These are phyloP conservation scores for Pseudocercospora fijiensis DNA, from an alignment of 2,329 filamentous ascomycete genomes.

Conservation along the genomic window DNA sequence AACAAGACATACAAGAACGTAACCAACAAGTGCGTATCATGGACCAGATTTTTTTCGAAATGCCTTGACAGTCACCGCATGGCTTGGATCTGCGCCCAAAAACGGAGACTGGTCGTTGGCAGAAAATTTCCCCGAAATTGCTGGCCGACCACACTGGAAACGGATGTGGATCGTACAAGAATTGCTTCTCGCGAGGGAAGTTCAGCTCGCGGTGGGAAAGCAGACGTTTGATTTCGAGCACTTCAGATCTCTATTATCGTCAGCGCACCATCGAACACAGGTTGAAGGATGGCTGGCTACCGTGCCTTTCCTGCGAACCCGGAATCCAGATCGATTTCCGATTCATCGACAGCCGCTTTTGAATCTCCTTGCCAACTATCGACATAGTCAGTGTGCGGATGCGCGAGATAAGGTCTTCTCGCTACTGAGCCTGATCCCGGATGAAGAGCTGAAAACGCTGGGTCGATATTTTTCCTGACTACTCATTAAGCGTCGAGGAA, in stretches of 20 bases:
- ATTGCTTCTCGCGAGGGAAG: constrained; percentile 2
- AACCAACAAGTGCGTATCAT: constrained; percentile 15
- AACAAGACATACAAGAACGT: constrained; percentile 8
- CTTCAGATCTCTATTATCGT: constrained; percentile 1
- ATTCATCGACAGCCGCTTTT: neutral
- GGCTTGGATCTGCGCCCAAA: neutral
- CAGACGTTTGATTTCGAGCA: constrained; percentile 9
- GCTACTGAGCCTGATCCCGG: constrained; percentile 2
- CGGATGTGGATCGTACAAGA: constrained; percentile 14
- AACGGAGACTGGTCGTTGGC: neutral
- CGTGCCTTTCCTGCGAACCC: constrained; percentile 3
- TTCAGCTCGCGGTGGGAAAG: constrained; percentile 3
- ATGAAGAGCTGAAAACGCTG: neutral
- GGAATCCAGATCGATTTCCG: constrained; percentile 8
- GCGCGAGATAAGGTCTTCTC: constrained; percentile 9
- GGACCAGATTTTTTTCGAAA: constrained; percentile 13
- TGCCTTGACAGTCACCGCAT: constrained; percentile 4
- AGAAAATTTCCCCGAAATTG: neutral
- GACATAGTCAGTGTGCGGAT: neutral
- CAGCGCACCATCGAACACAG: neutral
- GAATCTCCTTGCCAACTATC: neutral
- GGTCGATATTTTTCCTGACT: neutral
- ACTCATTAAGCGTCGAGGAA: neutral
- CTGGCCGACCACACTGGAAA: neutral
- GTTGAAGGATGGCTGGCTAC: neutral